Conservation (phyloP, 2,329 filamentous ascomycete species). For the Fusarium sp. region DNA sequence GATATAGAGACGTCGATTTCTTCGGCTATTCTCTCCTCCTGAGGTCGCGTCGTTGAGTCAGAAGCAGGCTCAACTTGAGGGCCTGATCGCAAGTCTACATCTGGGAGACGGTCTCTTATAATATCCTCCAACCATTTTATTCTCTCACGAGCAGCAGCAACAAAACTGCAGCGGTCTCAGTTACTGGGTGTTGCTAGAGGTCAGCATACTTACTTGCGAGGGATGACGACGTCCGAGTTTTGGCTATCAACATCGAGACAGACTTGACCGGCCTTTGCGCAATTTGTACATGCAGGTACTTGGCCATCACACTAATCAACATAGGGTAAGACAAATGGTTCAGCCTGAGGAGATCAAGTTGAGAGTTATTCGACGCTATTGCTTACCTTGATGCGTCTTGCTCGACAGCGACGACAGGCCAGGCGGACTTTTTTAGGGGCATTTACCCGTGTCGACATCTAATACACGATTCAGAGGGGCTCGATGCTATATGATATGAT, state of each 20-base stretch:
- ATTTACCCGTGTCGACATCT: constrained; percentile 21
- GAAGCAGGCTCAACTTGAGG: constrained; percentile 9
- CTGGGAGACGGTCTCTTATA: constrained; percentile 19
- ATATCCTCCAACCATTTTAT: constrained; percentile 36
- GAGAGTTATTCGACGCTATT: not conserved
- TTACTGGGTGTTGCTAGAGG: not conserved
- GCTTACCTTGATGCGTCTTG: constrained; percentile 55
- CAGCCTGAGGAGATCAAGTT: not conserved
- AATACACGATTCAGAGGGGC: not conserved
- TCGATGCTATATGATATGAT: not conserved
- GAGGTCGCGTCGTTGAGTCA: not conserved
- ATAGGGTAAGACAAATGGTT: not conserved
- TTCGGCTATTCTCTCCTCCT: constrained; percentile 15
- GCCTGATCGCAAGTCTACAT: constrained; percentile 21
- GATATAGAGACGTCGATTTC: not conserved
- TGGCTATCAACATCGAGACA: constrained; percentile 58
- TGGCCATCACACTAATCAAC: constrained; percentile 55
- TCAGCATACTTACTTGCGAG: constrained; percentile 50
- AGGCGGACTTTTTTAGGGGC: constrained; percentile 56
- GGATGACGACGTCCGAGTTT: constrained; percentile 53
- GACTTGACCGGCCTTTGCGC: constrained; percentile 52
- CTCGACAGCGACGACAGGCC: constrained; percentile 56
- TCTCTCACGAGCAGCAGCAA: constrained; percentile 18
- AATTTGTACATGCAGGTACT: constrained; percentile 56
- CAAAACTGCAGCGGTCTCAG: constrained; percentile 11